Base-by-base conservation (phyloP, 2,329 filamentous ascomycete species). In the Fusarium brevicatenulatum region DNA sequence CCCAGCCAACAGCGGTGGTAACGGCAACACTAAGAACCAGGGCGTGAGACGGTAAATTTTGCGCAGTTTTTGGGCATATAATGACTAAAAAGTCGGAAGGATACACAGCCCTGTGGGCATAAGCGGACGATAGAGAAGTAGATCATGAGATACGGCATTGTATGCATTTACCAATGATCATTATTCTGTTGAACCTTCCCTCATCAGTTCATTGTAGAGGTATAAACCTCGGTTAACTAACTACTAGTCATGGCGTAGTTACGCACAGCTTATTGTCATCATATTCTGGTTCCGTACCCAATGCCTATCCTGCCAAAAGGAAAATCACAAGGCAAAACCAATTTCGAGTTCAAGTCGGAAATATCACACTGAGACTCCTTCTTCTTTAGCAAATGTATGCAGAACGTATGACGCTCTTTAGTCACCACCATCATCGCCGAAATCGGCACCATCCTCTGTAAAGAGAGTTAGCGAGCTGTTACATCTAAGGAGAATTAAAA, bases 21-120 rank as follows among this genome's bases (percentile, higher is more conserved):
- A 46, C 21, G 77, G 67, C 37, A 47, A 50, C 21, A 75, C 34
- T 36, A 85, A 84, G 78, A 84, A 82, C 66, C 82, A 84, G 68
- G 85, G 83, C 21, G 84, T 81, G 61, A 81, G 80, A 76, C 83
- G 82, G 75, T 77, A 65, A 77, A 60, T 23, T 2, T 21, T 23
- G 16, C 34, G 34, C 50, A 11, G 21, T 30, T 25, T 25, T 21
- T 44, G 5, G 25, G 25, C 43, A 34, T 52, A 59, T 63, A 36
- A 59, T 42, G 28, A 53, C 25, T 32, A 25, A 57, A 52, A 53
- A 69, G 18, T 18, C 42, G 23, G 30, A 36, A 50, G n/a, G 42
- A 43, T 25, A 53, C 42, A 53, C 15, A 21, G 21, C 25, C 23
- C 50, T 60, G 37, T 39, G 30, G 34, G 52, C 11, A 21, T 58